phyloP scores from a whole-genome alignment of 225 moss, liverwort and hornwort genomes.

The Polytrichum commune region DNA sequence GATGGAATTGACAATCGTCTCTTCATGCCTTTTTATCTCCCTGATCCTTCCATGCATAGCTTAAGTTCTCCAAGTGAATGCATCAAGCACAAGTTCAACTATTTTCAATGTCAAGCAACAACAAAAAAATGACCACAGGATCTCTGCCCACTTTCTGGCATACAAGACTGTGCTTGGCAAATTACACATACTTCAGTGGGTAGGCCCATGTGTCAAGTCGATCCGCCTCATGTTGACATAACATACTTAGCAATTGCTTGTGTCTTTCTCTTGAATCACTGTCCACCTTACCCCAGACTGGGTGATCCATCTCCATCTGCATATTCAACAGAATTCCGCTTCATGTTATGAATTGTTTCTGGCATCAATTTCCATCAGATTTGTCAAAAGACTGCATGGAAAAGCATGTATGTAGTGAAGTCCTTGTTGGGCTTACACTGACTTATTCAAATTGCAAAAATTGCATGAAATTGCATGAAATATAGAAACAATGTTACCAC shows the following conservation, averaged over 20 bases:
- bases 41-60: neutral
- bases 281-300: constrained; percentile 56
- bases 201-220: constrained; percentile 87
- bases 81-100: too few relatives aligned
- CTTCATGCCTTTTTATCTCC: too few relatives aligned
- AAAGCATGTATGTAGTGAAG: too few relatives aligned
- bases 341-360: neutral
- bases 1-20: too few relatives aligned
- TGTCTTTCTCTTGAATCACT: constrained; percentile 48
- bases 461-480: too few relatives aligned
- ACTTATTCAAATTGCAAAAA: too few relatives aligned
- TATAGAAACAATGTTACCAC: too few relatives aligned
- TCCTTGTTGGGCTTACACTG: too few relatives aligned
- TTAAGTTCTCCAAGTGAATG: neutral
- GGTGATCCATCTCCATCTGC: constrained; percentile 57
- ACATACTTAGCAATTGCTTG: constrained; percentile 69
- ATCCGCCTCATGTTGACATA: constrained; percentile 82
- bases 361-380: too few relatives aligned
- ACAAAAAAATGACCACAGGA: too few relatives aligned
- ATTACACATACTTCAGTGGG: constrained; percentile 61
- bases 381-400: too few relatives aligned
- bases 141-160: neutral
- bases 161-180: neutral
- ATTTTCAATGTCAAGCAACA: too few relatives aligned
- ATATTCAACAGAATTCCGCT: constrained; percentile 6